A percentile compares a stretch with the other conserved stretches of the same genome.
Conservation (phyloP, 1,284 basidiomycete species). For the Ceratobasidium sp. region DNA sequence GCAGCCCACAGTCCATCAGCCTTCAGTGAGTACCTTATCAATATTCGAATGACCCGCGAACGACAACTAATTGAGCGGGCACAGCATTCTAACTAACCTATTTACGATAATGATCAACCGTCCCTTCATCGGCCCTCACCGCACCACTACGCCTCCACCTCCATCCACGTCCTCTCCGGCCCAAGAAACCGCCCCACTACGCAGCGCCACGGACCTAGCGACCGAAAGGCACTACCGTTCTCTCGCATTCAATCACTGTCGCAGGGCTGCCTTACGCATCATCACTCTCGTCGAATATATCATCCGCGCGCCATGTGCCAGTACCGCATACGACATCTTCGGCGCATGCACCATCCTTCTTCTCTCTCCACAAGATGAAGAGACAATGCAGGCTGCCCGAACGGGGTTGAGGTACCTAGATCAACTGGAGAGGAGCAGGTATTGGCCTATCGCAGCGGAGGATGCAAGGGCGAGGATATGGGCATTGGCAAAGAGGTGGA, state of each 20-base stretch:
- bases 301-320: constrained; percentile 30
- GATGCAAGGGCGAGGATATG: constrained; percentile 22
- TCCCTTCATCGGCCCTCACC: constrained; percentile 16
- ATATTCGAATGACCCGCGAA: neutral
- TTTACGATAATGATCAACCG: constrained; percentile 37
- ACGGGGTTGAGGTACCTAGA: constrained; percentile 12
- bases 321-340: constrained; percentile 35
- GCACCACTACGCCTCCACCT: neutral
- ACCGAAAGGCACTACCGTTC: constrained; percentile 17
- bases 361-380: constrained; percentile 24
- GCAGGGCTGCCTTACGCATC: constrained; percentile 28
- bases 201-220: constrained; percentile 5
- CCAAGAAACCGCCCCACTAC: neutral
- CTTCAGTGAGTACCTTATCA: constrained; percentile 14
- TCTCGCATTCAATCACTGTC: constrained; percentile 33
- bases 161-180: neutral
- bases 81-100: constrained; percentile 32
- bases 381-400: constrained; percentile 26
- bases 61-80: neutral
- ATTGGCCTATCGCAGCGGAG: constrained; percentile 24
- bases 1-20: constrained; percentile 5
- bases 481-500: constrained; percentile 32
- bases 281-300: constrained; percentile 17
- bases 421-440: constrained; percentile 9
- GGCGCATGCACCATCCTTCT: constrained; percentile 29